Evolutionary conservation across 495 filamentous ascomycete species (phyloP).

Genomic region (Penicillium riverlandense): DNA sequence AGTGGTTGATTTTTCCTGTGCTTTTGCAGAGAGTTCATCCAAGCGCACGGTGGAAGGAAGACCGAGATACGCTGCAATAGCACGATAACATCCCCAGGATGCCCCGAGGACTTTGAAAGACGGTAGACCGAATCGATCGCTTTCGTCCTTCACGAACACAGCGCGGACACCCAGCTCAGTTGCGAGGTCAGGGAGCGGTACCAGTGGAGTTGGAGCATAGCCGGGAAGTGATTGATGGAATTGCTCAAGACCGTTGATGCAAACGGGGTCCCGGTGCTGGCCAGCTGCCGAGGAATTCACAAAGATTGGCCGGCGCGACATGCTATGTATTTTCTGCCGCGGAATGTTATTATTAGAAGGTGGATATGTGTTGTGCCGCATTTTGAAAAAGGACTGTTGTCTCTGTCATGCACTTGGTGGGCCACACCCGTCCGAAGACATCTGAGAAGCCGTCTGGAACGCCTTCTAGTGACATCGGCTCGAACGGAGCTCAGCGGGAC

Average conservation of each 20-base stretch:
- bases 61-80: slow-evolving; percentile 34
- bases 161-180: slow-evolving; percentile 44
- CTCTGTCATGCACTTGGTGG: too few relatives aligned
- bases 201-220: slow-evolving; percentile 43
- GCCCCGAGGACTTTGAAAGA: slow-evolving; percentile 75
- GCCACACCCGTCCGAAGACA: too few relatives aligned
- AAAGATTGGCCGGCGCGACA: slow-evolving; percentile 15
- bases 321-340: too few relatives aligned
- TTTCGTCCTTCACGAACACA: slow-evolving; percentile 56
- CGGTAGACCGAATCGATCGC: slow-evolving; percentile 52
- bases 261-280: slow-evolving; percentile 8
- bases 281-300: slow-evolving; percentile 19
- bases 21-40: slow-evolving; percentile 28
- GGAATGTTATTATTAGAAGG: too few relatives aligned
- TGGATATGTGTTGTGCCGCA: too few relatives aligned
- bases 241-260: slow-evolving; percentile 8
- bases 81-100: slow-evolving; percentile 60
- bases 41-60: slow-evolving; percentile 30
- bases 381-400: too few relatives aligned
- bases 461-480: too few relatives aligned
- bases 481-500: too few relatives aligned
- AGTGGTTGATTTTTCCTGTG: slow-evolving; percentile 19
- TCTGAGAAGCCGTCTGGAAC: too few relatives aligned
- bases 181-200: slow-evolving; percentile 44
- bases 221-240: slow-evolving; percentile 49